Conservation (phyloP, 257 asterid genomes). For the Dorcoceras hygrometricum region DNA sequence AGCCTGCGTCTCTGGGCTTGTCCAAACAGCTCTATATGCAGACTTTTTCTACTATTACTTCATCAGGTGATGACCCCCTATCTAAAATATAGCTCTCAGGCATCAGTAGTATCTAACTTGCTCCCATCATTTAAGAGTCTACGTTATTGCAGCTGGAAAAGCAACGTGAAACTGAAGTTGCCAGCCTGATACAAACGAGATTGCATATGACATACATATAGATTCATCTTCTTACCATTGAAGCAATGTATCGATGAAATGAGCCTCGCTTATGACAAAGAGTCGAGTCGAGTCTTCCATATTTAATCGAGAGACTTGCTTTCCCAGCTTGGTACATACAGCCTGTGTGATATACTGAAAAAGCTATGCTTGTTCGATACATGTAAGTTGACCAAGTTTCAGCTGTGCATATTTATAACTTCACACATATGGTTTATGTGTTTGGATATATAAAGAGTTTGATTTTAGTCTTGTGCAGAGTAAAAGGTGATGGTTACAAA, state of each 20-base stretch:
- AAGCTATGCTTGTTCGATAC: neutral
- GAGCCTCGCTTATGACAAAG: neutral
- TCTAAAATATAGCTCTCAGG: conserved; percentile 12
- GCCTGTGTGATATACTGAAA: neutral
- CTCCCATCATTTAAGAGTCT: conserved; percentile 6
- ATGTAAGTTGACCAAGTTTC: neutral
- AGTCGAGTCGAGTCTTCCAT: neutral
- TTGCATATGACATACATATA: conserved; percentile 1
- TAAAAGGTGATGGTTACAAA: neutral
- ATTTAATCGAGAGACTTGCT: neutral
- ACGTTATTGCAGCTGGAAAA: conserved; percentile 68
- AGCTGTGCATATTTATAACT: neutral
- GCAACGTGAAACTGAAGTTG: conserved; percentile 61
- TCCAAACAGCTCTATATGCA: conserved; percentile 87
- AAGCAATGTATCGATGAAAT: conserved; percentile 15
- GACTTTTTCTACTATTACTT: conserved; percentile 96
- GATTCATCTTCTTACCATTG: conserved; percentile 10
- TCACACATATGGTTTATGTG: neutral
- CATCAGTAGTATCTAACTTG: neutral
- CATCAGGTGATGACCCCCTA: conserved; percentile 56
- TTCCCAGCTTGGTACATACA: neutral
- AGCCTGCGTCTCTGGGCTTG: conserved; percentile 80
- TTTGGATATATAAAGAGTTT: neutral
- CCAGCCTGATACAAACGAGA: conserved; percentile 55
- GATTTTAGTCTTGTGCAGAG: neutral